Base-by-base conservation (phyloP, 108 stramenopile genomes). In the Cyclotella cryptica region DNA sequence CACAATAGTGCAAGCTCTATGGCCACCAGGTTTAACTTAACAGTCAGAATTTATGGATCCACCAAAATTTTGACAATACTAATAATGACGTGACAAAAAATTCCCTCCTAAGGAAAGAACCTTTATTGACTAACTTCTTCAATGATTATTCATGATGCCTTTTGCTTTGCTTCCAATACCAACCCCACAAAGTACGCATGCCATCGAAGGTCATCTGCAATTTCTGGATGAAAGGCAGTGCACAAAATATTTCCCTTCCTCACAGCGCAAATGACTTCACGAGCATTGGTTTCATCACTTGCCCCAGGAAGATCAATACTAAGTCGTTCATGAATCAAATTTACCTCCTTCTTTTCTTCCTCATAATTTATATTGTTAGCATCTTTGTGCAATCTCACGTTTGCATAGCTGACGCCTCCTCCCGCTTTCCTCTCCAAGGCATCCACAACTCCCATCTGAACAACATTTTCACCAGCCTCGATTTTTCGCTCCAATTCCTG, bases 211-310 rank as follows among this genome's bases (percentile, higher is more conserved):
- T 98, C 98, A 29, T 86, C 64, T 5, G 99, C 96, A 53, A 99
- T 86, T 75, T 99, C 99, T 21, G 99, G 99, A 85, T 99, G 99
- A 75, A 99, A 99, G 10, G 98, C 93, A 26, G 99, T 99, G 53
- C 88, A 93, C 6, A 97, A 86, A 0, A 97, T 82, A 78, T 92
- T 91, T 8, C 75, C 87, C 77, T 92, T 97, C 41, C 78, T 76
- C 7, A 90, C 97, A 0, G 98, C 99, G 61, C 97, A 96, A 60
- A 97, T 94, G 8, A 98, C 97, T 82, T 96, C 93, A 24, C 93
- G 81, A n/a, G 89, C 91, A 59, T 92, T 93, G 29, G 89, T 88
- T 44, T 88, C 91, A 77, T 90, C 87, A 68, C 91, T 88, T 28
- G 95, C 92, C 24, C 95, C 95, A 17, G 95, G 95, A 12, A 93